Conservation (phyloP, 2,329 filamentous ascomycete genomes). For the Fusarium tupiense region DNA sequence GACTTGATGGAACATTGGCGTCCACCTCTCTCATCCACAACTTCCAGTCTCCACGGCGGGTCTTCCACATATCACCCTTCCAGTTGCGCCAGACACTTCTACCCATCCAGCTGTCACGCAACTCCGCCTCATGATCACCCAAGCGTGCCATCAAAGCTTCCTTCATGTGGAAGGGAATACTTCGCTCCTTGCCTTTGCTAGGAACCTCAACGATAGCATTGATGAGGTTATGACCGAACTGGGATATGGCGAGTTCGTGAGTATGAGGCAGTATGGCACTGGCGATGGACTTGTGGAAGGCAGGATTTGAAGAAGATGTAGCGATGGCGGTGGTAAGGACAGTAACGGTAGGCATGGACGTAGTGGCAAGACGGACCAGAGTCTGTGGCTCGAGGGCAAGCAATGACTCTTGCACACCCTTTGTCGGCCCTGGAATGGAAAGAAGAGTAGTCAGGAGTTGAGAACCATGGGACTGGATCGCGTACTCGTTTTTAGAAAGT, state of each 20-base stretch:
- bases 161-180: slow-evolving; percentile 67
- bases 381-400: slow-evolving; percentile 65
- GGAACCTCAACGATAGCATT: slow-evolving; percentile 61
- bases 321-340: slow-evolving; percentile 62
- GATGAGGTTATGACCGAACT: slow-evolving; percentile 62
- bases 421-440: slow-evolving; percentile 74
- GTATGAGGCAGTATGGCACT: slow-evolving; percentile 57
- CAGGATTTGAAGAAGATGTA: slow-evolving; percentile 58
- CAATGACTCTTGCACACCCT: slow-evolving; percentile 78
- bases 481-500: slow-evolving; percentile 65
- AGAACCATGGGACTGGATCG: slow-evolving; percentile 75
- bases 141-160: slow-evolving; percentile 63
- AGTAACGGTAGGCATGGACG: slow-evolving; percentile 59
- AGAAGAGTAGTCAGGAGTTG: slow-evolving; percentile 85
- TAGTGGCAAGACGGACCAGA: slow-evolving; percentile 71
- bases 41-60: slow-evolving; percentile 64
- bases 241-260: slow-evolving; percentile 58
- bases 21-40: slow-evolving; percentile 63
- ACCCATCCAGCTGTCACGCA: slow-evolving; percentile 65
- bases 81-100: slow-evolving; percentile 66
- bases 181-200: slow-evolving; percentile 58
- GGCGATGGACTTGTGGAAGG: slow-evolving; percentile 66
- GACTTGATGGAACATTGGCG: slow-evolving; percentile 30
- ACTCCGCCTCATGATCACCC: slow-evolving; percentile 57
- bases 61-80: slow-evolving; percentile 68